Evolutionary conservation across 306 rosid species (phyloP), one percentile per base, ranked within the genome.

Genomic region (Fagus crenata): DNA sequence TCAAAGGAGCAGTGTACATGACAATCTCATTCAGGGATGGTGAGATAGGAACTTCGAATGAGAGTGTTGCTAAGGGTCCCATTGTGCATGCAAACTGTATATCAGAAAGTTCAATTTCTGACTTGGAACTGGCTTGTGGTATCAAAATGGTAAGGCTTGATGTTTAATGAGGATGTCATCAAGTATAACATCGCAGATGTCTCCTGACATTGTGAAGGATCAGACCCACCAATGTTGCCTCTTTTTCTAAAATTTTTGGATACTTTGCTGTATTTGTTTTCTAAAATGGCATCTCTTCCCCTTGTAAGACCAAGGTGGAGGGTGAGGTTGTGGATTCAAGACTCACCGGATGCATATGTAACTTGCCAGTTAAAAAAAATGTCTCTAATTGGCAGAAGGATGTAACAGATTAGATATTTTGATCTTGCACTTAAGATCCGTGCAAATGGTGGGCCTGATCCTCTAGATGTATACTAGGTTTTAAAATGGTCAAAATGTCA

Each of bases 1-100:
- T 92, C 93, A 90, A 84, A 74, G 96, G 90, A 76, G 97, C 96
- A 39, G 71, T 55, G 64, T 83, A 86, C 81, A 15, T 89, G 85
- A 79, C 79, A 54, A 28, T 71, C 61, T 80, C 89, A 14, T 86
- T 75, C 54, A 82, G 58, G 72, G 74, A 63, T 64, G 80, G 80
- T 70, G 87, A 88, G 81, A 32, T 28, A 61, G 88, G 72, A 67
- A 72, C 53, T 63, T 60, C 72, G 68, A 55, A 75, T 18, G 77
- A 41, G 56, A 75, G 74, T 54, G 61, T 69, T 67, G 31, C 78
- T 41, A 80, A 76, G 67, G 97, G 96, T 70, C 93, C 93, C 79
- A 89, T 93, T 82, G 86, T 93, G 76, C 98, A 93, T 82, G 82
- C 87, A 33, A 87, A 71, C 60, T 93, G 98, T 86, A 71, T 90